Percentiles rank a stretch among this genome's conserved stretches.
Evolutionary conservation across 1,284 basidiomycete species (phyloP).

Genomic region (Ganoderma lingzhi): DNA sequence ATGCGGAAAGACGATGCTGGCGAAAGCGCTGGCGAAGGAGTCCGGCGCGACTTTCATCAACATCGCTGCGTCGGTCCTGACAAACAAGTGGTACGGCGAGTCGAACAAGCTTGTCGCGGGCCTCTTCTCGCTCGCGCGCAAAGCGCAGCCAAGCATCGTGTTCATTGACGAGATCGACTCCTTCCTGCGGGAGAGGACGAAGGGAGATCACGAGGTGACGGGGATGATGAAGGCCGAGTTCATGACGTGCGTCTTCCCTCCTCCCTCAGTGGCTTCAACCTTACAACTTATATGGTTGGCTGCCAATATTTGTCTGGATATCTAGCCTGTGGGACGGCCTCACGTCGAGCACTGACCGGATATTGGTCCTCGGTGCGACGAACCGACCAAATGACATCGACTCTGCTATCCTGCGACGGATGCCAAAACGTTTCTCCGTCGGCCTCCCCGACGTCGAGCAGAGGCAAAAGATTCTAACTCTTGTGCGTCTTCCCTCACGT

Average conservation of each 20-base stretch:
- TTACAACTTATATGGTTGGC: neutral
- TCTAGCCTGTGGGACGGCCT: slow-evolving; percentile 95
- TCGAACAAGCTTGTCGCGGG: slow-evolving; percentile 97
- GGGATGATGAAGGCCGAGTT: slow-evolving; percentile 99
- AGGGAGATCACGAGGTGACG: slow-evolving; percentile 96
- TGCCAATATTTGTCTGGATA: neutral
- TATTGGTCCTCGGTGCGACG: slow-evolving; percentile 95
- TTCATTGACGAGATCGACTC: slow-evolving; percentile 90
- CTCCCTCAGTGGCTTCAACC: neutral
- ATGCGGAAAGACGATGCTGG: slow-evolving; percentile 95
- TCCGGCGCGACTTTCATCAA: slow-evolving; percentile 97
- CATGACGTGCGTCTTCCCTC: slow-evolving; percentile 82
- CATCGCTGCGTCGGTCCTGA: slow-evolving; percentile 80
- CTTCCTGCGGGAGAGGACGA: slow-evolving; percentile 88
- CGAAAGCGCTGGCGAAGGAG: slow-evolving; percentile 96
- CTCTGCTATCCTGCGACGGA: slow-evolving; percentile 91
- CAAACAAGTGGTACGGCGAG: slow-evolving; percentile 98
- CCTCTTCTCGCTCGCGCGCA: slow-evolving; percentile 77
- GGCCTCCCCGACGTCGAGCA: slow-evolving; percentile 85
- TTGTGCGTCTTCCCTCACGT: slow-evolving; percentile 59
- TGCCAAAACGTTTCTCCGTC: slow-evolving; percentile 98
- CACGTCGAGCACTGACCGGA: slow-evolving; percentile 84
- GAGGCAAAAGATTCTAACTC: slow-evolving; percentile 86
- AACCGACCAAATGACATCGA: slow-evolving; percentile 98
- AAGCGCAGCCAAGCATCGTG: slow-evolving; percentile 81